These are phyloP conservation scores for Quercus parvula DNA, from an alignment of 306 rosid species.

Conservation along the genomic window DNA sequence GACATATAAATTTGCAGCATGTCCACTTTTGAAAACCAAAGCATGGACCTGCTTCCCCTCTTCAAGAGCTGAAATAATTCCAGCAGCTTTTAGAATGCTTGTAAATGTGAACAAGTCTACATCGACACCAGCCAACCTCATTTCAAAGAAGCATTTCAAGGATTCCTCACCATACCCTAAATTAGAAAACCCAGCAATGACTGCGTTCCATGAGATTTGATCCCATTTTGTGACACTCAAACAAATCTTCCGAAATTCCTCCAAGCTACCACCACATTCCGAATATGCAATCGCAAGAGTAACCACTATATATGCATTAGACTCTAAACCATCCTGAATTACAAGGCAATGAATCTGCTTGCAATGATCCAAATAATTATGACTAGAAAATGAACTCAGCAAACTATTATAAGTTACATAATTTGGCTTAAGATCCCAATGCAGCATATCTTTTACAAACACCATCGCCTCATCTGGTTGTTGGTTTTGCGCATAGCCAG, in stretches of 20 bases:
- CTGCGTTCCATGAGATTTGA: conserved; percentile 44
- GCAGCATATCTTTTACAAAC: conserved; percentile 41
- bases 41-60: conserved; percentile 45
- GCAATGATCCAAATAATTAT: conserved; percentile 28
- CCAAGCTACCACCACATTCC: conserved; percentile 31
- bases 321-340: conserved; percentile 36
- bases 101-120: conserved; percentile 36
- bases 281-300: conserved; percentile 38
- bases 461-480: conserved; percentile 33
- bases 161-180: conserved; percentile 37
- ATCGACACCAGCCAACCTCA: conserved; percentile 23
- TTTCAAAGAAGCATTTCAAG: conserved; percentile 24
- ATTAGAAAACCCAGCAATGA: conserved; percentile 49
- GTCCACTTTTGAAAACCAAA: conserved; percentile 37
- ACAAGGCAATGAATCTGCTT: conserved; percentile 42
- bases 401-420: conserved; percentile 41
- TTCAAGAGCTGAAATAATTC: conserved; percentile 31
- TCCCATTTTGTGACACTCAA: conserved; percentile 20
- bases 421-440: conserved; percentile 28
- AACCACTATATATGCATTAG: conserved; percentile 22
- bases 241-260: conserved; percentile 40
- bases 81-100: conserved; percentile 26
- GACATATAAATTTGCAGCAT: conserved; percentile 24
- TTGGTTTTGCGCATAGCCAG: conserved; percentile 33
- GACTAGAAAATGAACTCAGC: conserved; percentile 37